phyloP scores from a whole-genome alignment of 306 rosid genomes.

The Vigna trinervia region DNA sequence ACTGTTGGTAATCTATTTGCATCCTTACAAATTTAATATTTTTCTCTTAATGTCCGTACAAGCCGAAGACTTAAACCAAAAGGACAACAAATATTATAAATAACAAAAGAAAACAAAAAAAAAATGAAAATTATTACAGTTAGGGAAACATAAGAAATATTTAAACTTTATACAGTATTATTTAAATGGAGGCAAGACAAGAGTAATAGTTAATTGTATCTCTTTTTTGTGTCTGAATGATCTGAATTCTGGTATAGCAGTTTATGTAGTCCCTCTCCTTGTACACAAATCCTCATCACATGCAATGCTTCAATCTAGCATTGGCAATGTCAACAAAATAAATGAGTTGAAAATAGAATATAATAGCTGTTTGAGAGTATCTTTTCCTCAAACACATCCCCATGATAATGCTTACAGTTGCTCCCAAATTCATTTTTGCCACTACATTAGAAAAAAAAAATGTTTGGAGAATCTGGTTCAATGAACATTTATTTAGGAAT shows the following conservation, averaged over 20 bases:
- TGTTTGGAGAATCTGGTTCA: slow-evolving; percentile 36
- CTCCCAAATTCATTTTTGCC: slow-evolving; percentile 52
- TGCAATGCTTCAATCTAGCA: slow-evolving; percentile 58
- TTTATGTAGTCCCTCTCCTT: slow-evolving; percentile 33
- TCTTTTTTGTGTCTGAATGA: slow-evolving; percentile 10
- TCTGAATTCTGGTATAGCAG: slow-evolving; percentile 41
- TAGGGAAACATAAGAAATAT: neutral
- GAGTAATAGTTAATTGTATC: slow-evolving; percentile 30
- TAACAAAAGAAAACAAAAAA: neutral
- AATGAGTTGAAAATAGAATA: slow-evolving; percentile 27
- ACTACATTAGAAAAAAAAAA: slow-evolving; percentile 27
- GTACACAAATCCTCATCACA: slow-evolving; percentile 70
- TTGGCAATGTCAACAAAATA: slow-evolving; percentile 43
- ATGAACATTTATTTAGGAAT: slow-evolving; percentile 35
- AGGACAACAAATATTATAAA: neutral
- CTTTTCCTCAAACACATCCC: slow-evolving; percentile 50
- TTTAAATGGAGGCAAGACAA: neutral
- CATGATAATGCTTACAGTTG: slow-evolving; percentile 53
- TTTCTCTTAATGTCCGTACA: neutral
- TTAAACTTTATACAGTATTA: neutral
- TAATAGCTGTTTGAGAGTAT: slow-evolving; percentile 42
- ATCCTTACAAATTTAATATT: neutral
- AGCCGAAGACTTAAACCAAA: neutral
- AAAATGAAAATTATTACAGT: neutral
- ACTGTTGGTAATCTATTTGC: neutral